Evolutionary conservation across 164 flowering plant species (phyloP), one percentile per base, ranked within the genome.

Genomic region (Macadamia integrifolia): DNA sequence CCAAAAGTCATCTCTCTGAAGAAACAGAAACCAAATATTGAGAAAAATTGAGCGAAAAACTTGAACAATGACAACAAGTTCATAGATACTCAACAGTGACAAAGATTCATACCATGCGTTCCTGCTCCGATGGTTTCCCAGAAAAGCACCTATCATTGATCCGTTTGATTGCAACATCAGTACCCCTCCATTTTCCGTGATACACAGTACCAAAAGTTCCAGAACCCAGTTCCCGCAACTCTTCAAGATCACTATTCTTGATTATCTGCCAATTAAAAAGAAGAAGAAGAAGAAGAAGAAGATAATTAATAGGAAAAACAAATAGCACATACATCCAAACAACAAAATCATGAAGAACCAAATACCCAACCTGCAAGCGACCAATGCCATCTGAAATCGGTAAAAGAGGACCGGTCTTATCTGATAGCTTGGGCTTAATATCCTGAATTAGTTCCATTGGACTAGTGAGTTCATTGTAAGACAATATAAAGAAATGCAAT

Each of bases 181-280:
- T 78, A 6, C 98, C 98, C 81, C 97, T 87, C 98, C 98, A 92
- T 72, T 92, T 92, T 66, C 98, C 98, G 79, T 90, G 97, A 82
- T 92, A 90, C 64, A 92, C 98, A 52, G 95, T 92, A 44, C 95
- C 98, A 81, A 85, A 92, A 35, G 97, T 92, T 35, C 98, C 97
- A 70, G 98, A 92, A 69, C 98, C 98, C 69, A 92, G 74, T 78
- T 92, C 97, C 58, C 76, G 78, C 50, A 88, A 68, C 74, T 88
- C 97, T 80, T 92, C 97, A 71, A 92, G 93, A 72, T 92, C 97
- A 74, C 76, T 80, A 65, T 90, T 90, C 66, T 77, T 86, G 70
- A 92, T 90, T 42, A 92, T 82, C 98, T 92, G 80, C 40, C 40
- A 35, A 69, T 32, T 68, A 15, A 61, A 65, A 75, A 32, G 42